These are phyloP conservation scores for Ascodesmis nigricans DNA, from an alignment of 495 filamentous ascomycete species.

Conservation along the genomic window DNA sequence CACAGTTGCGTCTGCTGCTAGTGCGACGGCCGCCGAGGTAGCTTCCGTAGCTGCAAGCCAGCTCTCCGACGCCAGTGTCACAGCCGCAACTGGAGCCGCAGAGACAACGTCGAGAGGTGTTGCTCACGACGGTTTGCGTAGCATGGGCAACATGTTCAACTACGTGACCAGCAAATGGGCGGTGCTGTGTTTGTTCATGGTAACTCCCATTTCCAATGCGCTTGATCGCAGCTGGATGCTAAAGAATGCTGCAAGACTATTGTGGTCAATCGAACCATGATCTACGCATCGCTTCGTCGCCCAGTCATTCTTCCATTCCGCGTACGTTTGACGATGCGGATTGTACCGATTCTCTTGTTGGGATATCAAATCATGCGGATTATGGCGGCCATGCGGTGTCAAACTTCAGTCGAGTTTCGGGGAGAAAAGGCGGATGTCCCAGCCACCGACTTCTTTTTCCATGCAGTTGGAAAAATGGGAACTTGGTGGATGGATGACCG, in stretches of 20 bases:
- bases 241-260: slow-evolving; percentile 33
- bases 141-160: slow-evolving; percentile 68
- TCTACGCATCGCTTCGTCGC: slow-evolving; percentile 73
- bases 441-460: slow-evolving; percentile 12
- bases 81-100: background rate
- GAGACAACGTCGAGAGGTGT: background rate
- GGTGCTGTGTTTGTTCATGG: slow-evolving; percentile 58
- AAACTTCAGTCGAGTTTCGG: slow-evolving; percentile 31
- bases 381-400: slow-evolving; percentile 74
- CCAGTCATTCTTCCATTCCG: slow-evolving; percentile 49
- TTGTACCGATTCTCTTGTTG: slow-evolving; percentile 56
- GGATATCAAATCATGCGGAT: slow-evolving; percentile 41
- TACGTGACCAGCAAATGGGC: slow-evolving; percentile 93
- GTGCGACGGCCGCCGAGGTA: background rate
- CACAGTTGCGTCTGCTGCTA: background rate
- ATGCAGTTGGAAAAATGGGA: slow-evolving; percentile 11
- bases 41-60: background rate
- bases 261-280: slow-evolving; percentile 71
- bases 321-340: slow-evolving; percentile 47
- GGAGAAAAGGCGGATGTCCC: background rate
- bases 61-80: background rate
- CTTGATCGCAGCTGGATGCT: background rate
- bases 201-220: slow-evolving; percentile 21
- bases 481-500: slow-evolving; percentile 16
- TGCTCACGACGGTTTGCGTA: slow-evolving; percentile 16